phyloP scores from a whole-genome alignment of 2,329 filamentous ascomycete genomes.

The Fonsecaea nubica region DNA sequence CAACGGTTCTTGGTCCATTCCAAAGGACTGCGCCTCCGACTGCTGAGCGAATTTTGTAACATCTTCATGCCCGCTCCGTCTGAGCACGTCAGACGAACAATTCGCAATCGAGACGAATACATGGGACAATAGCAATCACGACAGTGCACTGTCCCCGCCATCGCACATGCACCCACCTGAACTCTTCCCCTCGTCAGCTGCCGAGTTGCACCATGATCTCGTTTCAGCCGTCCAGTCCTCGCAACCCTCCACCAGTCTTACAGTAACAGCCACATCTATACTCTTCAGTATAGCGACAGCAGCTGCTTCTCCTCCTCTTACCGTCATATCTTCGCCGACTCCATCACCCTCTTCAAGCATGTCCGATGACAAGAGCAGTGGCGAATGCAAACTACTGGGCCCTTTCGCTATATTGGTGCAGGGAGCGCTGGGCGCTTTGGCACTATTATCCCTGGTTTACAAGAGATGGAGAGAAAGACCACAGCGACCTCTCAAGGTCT shows the following conservation, averaged over 20 bases:
- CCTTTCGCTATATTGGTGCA: slow-evolving; percentile 92
- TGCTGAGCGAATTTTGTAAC: neutral
- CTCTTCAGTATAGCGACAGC: slow-evolving; percentile 34
- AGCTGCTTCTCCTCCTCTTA: slow-evolving; percentile 16
- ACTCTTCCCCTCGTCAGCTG: slow-evolving; percentile 14
- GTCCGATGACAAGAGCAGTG: slow-evolving; percentile 57
- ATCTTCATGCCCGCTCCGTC: neutral
- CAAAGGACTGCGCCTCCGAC: slow-evolving; percentile 2
- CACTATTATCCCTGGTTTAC: slow-evolving; percentile 84
- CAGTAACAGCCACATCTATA: slow-evolving; percentile 26
- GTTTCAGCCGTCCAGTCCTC: slow-evolving; percentile 19
- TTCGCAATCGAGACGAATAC: neutral
- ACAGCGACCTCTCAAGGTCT: slow-evolving; percentile 91
- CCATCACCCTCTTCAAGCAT: slow-evolving; percentile 36
- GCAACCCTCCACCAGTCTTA: slow-evolving; percentile 11
- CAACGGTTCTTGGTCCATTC: neutral
- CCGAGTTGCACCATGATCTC: slow-evolving; percentile 24
- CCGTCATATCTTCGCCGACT: slow-evolving; percentile 25
- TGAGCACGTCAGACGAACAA: slow-evolving; percentile 4
- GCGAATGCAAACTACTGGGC: slow-evolving; percentile 86
- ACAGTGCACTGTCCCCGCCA: neutral
- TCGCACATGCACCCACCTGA: slow-evolving; percentile 32
- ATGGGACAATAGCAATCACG: slow-evolving; percentile 13
- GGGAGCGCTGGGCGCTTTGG: slow-evolving; percentile 80
- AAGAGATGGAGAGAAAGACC: slow-evolving; percentile 93